These are phyloP conservation scores for Pleomassaria siparia DNA, from an alignment of 2,329 filamentous ascomycete genomes.

Conservation along the genomic window DNA sequence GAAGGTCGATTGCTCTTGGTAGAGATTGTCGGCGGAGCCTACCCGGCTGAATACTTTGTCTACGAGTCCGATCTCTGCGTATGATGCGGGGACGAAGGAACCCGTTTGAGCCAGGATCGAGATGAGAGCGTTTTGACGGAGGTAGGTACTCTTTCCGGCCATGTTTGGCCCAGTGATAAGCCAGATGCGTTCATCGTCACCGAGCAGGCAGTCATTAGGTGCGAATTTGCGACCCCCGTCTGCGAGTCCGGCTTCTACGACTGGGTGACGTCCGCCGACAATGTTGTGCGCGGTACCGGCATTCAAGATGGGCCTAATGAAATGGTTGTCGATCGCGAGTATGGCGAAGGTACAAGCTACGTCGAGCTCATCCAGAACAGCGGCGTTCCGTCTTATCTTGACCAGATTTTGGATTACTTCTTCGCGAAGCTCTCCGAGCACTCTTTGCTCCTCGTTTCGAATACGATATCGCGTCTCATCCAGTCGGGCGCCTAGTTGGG, in stretches of 20 bases:
- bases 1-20: slow-evolving; percentile 91
- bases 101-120: slow-evolving; percentile 91
- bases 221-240: slow-evolving; percentile 81
- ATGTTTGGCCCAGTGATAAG: slow-evolving; percentile 88
- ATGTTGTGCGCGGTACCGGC: slow-evolving; percentile 68
- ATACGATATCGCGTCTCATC: slow-evolving; percentile 79
- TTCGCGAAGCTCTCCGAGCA: slow-evolving; percentile 74
- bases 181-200: slow-evolving; percentile 71
- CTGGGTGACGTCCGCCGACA: slow-evolving; percentile 84
- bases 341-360: slow-evolving; percentile 82
- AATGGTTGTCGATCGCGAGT: slow-evolving; percentile 72
- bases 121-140: slow-evolving; percentile 93
- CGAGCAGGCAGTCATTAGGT: slow-evolving; percentile 81
- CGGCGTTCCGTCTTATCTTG: slow-evolving; percentile 82
- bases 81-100: slow-evolving; percentile 85
- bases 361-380: slow-evolving; percentile 91
- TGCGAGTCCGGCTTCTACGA: slow-evolving; percentile 80
- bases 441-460: slow-evolving; percentile 77
- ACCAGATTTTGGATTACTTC: slow-evolving; percentile 80
- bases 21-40: slow-evolving; percentile 94
- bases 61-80: slow-evolving; percentile 85
- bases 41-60: slow-evolving; percentile 89
- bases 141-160: slow-evolving; percentile 94
- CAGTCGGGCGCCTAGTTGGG: slow-evolving; percentile 72
- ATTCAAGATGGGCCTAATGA: slow-evolving; percentile 74